Evolutionary conservation across 1,139 yeast genomes (phyloP), one percentile per base, ranked within the genome.

Genomic region (Candida freyschussii): DNA sequence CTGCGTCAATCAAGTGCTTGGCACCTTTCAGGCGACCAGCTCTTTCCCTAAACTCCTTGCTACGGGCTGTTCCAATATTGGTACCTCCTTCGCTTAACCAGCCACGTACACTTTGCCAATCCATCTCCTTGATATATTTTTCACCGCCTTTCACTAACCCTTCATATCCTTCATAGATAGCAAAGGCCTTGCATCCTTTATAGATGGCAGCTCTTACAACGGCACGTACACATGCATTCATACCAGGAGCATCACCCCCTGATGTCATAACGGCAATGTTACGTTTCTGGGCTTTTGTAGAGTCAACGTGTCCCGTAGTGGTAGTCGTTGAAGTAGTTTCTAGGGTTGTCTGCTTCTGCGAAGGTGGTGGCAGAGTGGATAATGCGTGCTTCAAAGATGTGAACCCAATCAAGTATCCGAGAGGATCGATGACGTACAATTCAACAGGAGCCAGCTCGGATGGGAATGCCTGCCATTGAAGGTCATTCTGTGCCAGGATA

Each of bases 201-300:
- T 69, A 75, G 43, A 91, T 83, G 32, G 95, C 95, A 3, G 96
- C 75, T 48, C 98, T 73, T 7, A 91, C 95, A 38, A 91, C 94
- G 2, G 96, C 93, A 47, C 98, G 72, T 13, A 91, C 98, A 31
- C 81, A 84, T 2, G 96, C 89, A 58, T 89, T 87, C 98, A 91
- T 91, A 46, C 98, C 98, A 16, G 95, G 98, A 27, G 97, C 87
- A 61, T 89, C 98, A 57, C 98, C 98, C 49, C 98, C 98, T 2
- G 96, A 85, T 2, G 98, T 91, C 91, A 91, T 85, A 32, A 91
- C 93, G 6, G 94, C 98, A 46, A 91, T 83, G 53, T 81, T 72
- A 66, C 76, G 72, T 34, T 50, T 48, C 17, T 42, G 65, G 58
- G 47, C 16, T 6, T 9, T 15, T 5, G 21, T 12, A 1, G 34